phyloP scores from a whole-genome alignment of 371 early-diverging fungal genomes.

The Apophysomyces elegans region DNA sequence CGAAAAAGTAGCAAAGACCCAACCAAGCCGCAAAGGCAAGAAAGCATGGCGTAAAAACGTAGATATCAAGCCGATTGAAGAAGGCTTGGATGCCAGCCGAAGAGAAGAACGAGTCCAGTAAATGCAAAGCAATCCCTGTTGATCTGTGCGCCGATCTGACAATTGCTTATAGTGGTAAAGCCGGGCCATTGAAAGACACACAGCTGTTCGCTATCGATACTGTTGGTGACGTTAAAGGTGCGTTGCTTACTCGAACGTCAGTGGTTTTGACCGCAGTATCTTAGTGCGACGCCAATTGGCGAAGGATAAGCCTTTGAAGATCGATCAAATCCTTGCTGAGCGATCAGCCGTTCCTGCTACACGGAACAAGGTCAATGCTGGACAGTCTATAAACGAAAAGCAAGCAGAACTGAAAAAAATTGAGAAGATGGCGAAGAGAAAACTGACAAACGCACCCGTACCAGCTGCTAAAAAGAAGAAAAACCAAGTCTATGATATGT shows the following conservation, averaged over 20 bases:
- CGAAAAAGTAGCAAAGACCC: conserved; percentile 24
- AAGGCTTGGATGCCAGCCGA: conserved; percentile 74
- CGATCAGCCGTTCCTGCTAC: conserved; percentile 63
- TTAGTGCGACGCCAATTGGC: conserved; percentile 38
- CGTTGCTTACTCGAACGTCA: background rate
- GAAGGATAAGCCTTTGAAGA: conserved; percentile 63
- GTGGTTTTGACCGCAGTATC: background rate
- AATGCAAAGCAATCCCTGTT: conserved; percentile 5
- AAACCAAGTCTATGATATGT: conserved; percentile 54
- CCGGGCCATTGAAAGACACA: conserved; percentile 57
- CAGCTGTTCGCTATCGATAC: conserved; percentile 80
- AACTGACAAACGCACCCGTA: conserved; percentile 17
- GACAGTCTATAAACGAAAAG: conserved; percentile 24
- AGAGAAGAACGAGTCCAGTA: conserved; percentile 78
- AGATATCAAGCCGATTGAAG: conserved; percentile 81
- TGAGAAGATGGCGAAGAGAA: conserved; percentile 31
- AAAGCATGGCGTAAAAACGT: conserved; percentile 94
- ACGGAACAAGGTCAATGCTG: conserved; percentile 20
- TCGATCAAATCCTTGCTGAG: conserved; percentile 80
- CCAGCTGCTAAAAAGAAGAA: conserved; percentile 30
- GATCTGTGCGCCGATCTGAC: background rate
- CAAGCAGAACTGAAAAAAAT: conserved; percentile 28
- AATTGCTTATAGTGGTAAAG: conserved; percentile 49
- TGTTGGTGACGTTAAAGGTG: conserved; percentile 66
- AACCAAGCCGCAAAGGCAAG: conserved; percentile 84